A percentile compares a stretch with the other conserved stretches of the same genome.
phyloP scores from a whole-genome alignment of 148 eudicot genomes.

The Chenopodium formosanum region DNA sequence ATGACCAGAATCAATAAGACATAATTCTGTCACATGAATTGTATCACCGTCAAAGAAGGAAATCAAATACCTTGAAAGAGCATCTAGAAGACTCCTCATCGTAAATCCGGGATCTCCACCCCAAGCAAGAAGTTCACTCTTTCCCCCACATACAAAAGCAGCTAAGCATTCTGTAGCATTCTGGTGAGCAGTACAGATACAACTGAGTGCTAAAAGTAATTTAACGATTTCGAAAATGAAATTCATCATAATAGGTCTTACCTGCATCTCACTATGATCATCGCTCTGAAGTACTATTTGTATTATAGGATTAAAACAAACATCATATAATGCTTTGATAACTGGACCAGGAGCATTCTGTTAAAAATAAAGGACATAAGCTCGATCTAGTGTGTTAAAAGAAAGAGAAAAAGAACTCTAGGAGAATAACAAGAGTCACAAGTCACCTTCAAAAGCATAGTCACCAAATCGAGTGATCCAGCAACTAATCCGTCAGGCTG shows the following conservation, averaged over 20 bases:
- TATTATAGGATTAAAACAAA: constrained; percentile 73
- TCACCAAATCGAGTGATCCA: constrained; percentile 63
- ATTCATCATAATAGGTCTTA: constrained; percentile 12
- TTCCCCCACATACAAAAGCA: constrained; percentile 70
- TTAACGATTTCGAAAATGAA: constrained; percentile 1
- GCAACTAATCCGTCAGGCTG: constrained; percentile 81
- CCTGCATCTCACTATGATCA: constrained; percentile 95
- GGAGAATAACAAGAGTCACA: not conserved
- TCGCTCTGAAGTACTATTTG: constrained; percentile 75
- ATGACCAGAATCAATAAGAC: not conserved
- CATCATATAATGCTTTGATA: constrained; percentile 70
- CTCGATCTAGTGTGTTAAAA: constrained; percentile 12
- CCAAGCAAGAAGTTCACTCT: constrained; percentile 84
- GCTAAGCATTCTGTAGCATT: constrained; percentile 97
- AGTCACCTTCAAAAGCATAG: constrained; percentile 63
- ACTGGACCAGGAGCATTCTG: constrained; percentile 77
- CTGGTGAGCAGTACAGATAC: constrained; percentile 37
- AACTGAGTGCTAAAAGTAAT: constrained; percentile 9
- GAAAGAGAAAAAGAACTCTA: not conserved
- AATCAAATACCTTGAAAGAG: constrained; percentile 72
- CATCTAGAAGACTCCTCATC: constrained; percentile 94
- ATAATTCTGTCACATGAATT: not conserved
- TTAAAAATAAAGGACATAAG: constrained; percentile 13
- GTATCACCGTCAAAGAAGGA: constrained; percentile 7
- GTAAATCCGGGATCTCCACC: constrained; percentile 85